Percentiles rank a stretch among this genome's conserved stretches.
Evolutionary conservation across 2,329 filamentous ascomycete genomes (phyloP).

Genomic region (Zymoseptoria passerinii): DNA sequence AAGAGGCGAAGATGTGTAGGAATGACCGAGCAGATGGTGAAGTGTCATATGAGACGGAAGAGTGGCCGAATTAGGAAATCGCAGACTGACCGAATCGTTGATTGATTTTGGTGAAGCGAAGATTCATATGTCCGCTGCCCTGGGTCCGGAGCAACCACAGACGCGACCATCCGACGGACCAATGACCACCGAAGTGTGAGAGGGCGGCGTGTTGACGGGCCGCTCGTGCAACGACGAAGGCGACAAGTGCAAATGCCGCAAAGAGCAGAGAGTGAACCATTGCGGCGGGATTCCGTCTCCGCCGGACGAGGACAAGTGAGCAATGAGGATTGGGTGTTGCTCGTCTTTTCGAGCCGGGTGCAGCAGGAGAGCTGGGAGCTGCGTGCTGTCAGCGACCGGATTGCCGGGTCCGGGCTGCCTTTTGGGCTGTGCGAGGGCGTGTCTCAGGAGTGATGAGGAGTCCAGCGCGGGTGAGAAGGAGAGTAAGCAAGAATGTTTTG

Average conservation of each 20-base stretch:
- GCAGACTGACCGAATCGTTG: slow-evolving; percentile 30
- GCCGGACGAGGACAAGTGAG: background rate
- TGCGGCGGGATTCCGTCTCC: slow-evolving; percentile 7
- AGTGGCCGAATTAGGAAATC: background rate
- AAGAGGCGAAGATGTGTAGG: background rate
- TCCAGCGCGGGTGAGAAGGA: background rate
- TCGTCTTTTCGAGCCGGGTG: slow-evolving; percentile 17
- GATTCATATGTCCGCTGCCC: slow-evolving; percentile 32
- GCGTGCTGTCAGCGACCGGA: slow-evolving; percentile 12
- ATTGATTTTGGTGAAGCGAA: slow-evolving; percentile 31
- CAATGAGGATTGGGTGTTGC: background rate
- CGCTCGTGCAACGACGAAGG: slow-evolving; percentile 20
- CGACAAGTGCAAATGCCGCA: slow-evolving; percentile 17
- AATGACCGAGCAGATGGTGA: background rate
- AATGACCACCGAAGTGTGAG: slow-evolving; percentile 32
- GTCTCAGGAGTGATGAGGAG: slow-evolving; percentile 1
- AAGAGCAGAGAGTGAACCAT: slow-evolving; percentile 21
- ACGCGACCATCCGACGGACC: slow-evolving; percentile 31
- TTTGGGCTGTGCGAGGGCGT: slow-evolving; percentile 6
- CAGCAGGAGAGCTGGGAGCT: slow-evolving; percentile 11
- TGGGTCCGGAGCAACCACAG: slow-evolving; percentile 32
- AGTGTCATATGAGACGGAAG: background rate
- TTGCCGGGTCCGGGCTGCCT: slow-evolving; percentile 5
- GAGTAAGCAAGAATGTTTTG: background rate
- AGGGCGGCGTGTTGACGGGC: slow-evolving; percentile 27